phyloP scores from a whole-genome alignment of 352 stramenopile species.

The Phytopythium mirpurense region DNA sequence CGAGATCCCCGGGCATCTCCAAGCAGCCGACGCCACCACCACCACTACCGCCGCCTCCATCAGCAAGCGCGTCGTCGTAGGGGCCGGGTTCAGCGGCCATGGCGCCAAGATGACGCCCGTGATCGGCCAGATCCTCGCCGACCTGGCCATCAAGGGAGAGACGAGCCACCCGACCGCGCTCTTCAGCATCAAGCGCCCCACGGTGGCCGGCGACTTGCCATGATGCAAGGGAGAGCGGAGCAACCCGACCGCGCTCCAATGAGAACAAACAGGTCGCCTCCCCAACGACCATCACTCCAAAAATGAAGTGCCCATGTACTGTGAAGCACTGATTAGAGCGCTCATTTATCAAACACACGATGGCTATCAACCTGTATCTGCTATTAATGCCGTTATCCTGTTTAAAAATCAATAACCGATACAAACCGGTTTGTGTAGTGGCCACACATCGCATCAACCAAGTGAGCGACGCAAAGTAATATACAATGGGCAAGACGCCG shows the following conservation, averaged over 20 bases:
- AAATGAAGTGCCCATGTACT: too few relatives aligned
- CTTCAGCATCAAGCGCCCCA: constrained; percentile 21
- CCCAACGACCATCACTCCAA: too few relatives aligned
- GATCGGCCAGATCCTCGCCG: constrained; percentile 71
- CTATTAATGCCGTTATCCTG: too few relatives aligned
- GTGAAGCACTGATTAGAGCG: too few relatives aligned
- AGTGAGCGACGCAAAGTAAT: neutral
- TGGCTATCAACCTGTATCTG: too few relatives aligned
- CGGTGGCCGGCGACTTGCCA: neutral
- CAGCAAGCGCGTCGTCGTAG: constrained; percentile 53
- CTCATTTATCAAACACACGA: too few relatives aligned
- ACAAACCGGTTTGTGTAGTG: too few relatives aligned
- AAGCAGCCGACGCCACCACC: neutral
- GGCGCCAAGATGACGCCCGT: constrained; percentile 84
- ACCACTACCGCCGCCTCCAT: too few relatives aligned
- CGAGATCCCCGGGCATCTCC: neutral
- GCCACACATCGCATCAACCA: neutral
- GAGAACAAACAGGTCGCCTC: too few relatives aligned
- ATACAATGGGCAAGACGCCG: neutral
- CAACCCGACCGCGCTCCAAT: too few relatives aligned
- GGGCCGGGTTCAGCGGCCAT: constrained; percentile 75
- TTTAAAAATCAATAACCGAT: too few relatives aligned
- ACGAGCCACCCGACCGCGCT: constrained; percentile 39
- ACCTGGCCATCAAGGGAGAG: constrained; percentile 51
- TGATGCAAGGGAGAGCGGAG: too few relatives aligned